These are phyloP conservation scores for Funneliformis geosporum DNA, from an alignment of 192 early-diverging fungal genomes.

Conservation along the genomic window DNA sequence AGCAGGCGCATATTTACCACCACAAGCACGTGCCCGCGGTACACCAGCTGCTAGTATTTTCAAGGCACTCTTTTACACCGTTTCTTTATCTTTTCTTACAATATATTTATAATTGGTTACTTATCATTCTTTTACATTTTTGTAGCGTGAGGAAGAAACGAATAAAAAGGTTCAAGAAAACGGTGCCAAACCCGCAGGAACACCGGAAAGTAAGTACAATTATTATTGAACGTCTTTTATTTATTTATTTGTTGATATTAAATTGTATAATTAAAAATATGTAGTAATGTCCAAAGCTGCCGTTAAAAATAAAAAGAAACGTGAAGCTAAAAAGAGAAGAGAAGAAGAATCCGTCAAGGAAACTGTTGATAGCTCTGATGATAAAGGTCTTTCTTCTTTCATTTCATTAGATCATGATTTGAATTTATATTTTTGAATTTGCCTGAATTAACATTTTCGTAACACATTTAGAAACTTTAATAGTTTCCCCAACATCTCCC, in stretches of 20 bases:
- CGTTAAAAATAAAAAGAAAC: constrained; percentile 74
- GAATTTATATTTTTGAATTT: background rate
- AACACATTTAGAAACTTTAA: background rate
- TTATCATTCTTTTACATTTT: background rate
- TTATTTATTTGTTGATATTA: background rate
- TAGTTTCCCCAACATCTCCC: background rate
- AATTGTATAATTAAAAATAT: background rate
- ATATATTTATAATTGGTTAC: background rate
- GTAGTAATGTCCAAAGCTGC: constrained; percentile 50
- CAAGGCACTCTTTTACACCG: constrained; percentile 30
- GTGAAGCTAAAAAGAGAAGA: constrained; percentile 61
- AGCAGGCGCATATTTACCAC: constrained; percentile 71
- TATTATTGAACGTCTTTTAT: background rate
- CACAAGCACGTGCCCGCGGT: constrained; percentile 65
- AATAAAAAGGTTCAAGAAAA: constrained; percentile 26
- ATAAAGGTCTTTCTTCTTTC: background rate
- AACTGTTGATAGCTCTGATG: background rate
- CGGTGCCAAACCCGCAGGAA: background rate
- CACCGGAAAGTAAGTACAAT: constrained; percentile 9
- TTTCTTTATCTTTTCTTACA: background rate
- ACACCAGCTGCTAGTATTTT: constrained; percentile 45
- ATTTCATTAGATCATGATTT: too few species aligned
- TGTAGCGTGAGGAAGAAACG: constrained; percentile 39
- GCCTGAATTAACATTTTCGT: background rate
- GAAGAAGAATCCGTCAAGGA: constrained; percentile 41